phyloP scores from a whole-genome alignment of 2,329 filamentous ascomycete genomes.

The Pseudogymnoascus pannorum region DNA sequence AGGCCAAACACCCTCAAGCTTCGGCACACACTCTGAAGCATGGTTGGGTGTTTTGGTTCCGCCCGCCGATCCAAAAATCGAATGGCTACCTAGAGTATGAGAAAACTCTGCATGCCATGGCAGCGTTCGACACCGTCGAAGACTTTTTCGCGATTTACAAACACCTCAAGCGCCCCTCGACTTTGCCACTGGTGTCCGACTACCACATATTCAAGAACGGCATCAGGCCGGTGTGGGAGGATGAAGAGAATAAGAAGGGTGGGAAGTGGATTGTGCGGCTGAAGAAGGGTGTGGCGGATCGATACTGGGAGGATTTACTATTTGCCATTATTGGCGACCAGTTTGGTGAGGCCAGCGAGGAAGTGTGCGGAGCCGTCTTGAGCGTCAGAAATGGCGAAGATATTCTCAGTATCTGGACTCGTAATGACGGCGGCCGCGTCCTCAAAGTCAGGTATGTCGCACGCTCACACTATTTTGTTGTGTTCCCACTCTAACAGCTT shows the following conservation, averaged over 20 bases:
- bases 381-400: slow-evolving; percentile 95
- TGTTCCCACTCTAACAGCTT: slow-evolving; percentile 14
- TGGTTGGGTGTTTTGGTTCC: slow-evolving; percentile 95
- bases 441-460: slow-evolving; percentile 81
- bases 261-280: slow-evolving; percentile 96
- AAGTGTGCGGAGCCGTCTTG: slow-evolving; percentile 90
- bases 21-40: slow-evolving; percentile 63
- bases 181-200: slow-evolving; percentile 84
- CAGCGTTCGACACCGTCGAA: slow-evolving; percentile 72
- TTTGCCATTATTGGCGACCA: slow-evolving; percentile 89
- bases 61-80: slow-evolving; percentile 92
- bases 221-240: slow-evolving; percentile 96
- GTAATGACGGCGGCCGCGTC: slow-evolving; percentile 85
- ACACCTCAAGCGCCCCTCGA: slow-evolving; percentile 83
- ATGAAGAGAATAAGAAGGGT: slow-evolving; percentile 90
- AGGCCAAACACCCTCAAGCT: slow-evolving; percentile 37
- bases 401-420: slow-evolving; percentile 95
- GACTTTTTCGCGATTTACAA: slow-evolving; percentile 87
- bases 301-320: slow-evolving; percentile 93
- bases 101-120: slow-evolving; percentile 86
- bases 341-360: slow-evolving; percentile 84
- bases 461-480: not conserved
- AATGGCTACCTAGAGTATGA: slow-evolving; percentile 85
- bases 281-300: slow-evolving; percentile 94
- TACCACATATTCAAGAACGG: slow-evolving; percentile 98